Conservation (phyloP, 2,329 filamentous ascomycete genomes). For the Alternaria metachromatica region DNA sequence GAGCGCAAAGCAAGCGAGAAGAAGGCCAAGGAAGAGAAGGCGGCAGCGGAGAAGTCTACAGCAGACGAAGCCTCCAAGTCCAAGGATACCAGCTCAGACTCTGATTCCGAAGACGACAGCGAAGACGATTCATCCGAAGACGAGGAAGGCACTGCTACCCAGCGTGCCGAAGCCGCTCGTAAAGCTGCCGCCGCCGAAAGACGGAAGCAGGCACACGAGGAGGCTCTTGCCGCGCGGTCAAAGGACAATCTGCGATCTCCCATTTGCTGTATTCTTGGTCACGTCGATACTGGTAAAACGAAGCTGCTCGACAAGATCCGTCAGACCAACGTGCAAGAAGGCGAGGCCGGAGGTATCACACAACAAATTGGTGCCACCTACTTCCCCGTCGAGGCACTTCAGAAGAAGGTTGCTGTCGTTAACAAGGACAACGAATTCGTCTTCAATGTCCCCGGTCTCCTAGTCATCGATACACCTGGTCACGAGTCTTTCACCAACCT, state of each 20-base stretch:
- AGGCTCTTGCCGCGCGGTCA: constrained; percentile 86
- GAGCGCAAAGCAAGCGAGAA: constrained; percentile 50
- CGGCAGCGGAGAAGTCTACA: constrained; percentile 40
- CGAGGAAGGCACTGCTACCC: constrained; percentile 75
- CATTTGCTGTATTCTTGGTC: constrained; percentile 99
- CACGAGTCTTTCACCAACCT: constrained; percentile 99
- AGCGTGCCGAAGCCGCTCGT: constrained; percentile 74
- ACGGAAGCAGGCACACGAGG: constrained; percentile 88
- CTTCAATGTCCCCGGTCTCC: constrained; percentile 95
- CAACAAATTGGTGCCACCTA: constrained; percentile 99
- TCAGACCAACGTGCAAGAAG: constrained; percentile 98
- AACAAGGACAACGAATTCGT: constrained; percentile 90
- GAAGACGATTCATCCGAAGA: constrained; percentile 72
- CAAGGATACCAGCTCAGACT: constrained; percentile 36
- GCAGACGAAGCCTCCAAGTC: constrained; percentile 30
- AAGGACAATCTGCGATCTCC: constrained; percentile 95
- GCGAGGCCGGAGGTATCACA: constrained; percentile 98
- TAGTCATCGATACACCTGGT: constrained; percentile 97
- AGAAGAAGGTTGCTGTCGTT: constrained; percentile 90
- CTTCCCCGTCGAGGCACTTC: constrained; percentile 93
- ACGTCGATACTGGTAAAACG: constrained; percentile 99
- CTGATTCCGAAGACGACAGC: constrained; percentile 48
- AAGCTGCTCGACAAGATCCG: constrained; percentile 98
- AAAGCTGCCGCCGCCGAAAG: constrained; percentile 90
- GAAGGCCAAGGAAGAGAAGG: constrained; percentile 30